phyloP scores from a whole-genome alignment of 257 asterid species.

The Thymus mandschuricus region DNA sequence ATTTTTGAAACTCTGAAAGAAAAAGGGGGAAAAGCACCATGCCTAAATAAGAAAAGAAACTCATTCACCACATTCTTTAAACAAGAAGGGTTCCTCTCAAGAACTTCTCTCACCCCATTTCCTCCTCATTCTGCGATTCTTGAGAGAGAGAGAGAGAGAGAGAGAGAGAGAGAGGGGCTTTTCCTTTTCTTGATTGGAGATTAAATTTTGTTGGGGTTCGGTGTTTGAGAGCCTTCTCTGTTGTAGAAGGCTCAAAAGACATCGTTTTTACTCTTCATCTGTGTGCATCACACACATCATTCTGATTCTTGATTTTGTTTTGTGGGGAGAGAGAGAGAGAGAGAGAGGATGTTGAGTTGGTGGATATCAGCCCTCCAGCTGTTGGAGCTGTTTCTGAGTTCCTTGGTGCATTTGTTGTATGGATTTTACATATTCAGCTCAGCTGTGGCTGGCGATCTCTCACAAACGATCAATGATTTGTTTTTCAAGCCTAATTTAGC shows the following conservation, averaged over 20 bases:
- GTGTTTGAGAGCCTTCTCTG: constrained; percentile 61
- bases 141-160: too few relatives aligned
- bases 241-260: constrained; percentile 61
- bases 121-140: neutral
- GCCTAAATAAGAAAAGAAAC: constrained; percentile 10
- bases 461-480: constrained; percentile 69
- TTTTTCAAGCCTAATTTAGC: constrained; percentile 63
- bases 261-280: neutral
- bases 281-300: neutral
- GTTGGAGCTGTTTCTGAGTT: constrained; percentile 69
- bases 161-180: constrained; percentile 5
- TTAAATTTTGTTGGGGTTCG: constrained; percentile 15
- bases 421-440: constrained; percentile 93
- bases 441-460: constrained; percentile 88
- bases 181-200: constrained; percentile 29
- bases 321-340: neutral
- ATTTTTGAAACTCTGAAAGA: constrained; percentile 12
- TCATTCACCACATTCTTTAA: constrained; percentile 11
- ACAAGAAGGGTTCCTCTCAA: constrained; percentile 24
- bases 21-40: neutral
- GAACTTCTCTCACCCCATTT: neutral
- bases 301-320: neutral
- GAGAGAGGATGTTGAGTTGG: constrained; percentile 64
- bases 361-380: constrained; percentile 74
- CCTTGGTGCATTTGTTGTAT: constrained; percentile 79